Conservation (phyloP, 2,329 filamentous ascomycete species). For the Diaporthe batatas region DNA sequence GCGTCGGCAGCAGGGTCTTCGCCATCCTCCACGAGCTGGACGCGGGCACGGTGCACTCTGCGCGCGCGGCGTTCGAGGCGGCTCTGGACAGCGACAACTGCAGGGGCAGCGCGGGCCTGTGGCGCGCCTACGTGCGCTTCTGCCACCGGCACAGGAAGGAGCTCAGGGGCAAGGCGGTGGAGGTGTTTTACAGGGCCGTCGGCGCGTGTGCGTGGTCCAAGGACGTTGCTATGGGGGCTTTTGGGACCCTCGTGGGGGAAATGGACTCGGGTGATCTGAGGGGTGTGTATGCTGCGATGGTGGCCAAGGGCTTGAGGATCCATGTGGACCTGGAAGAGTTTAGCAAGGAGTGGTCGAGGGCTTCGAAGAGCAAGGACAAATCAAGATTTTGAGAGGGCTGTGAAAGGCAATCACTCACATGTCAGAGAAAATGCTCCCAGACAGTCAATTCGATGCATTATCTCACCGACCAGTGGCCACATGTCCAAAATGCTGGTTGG, state of each 20-base stretch:
- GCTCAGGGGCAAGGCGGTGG: slow-evolving; percentile 57
- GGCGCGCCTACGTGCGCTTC: slow-evolving; percentile 65
- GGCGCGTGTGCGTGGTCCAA: slow-evolving; percentile 64
- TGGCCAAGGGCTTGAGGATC: slow-evolving; percentile 62
- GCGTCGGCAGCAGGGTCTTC: slow-evolving; percentile 61
- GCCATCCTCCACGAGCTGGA: slow-evolving; percentile 65
- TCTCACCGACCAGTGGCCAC: background rate
- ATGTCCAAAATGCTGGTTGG: background rate
- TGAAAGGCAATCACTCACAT: background rate
- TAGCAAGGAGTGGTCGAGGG: slow-evolving; percentile 52
- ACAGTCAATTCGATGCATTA: fast-evolving
- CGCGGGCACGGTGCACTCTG: slow-evolving; percentile 63
- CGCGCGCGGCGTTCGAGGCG: slow-evolving; percentile 65
- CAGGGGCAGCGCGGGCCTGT: slow-evolving; percentile 58
- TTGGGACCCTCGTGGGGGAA: slow-evolving; percentile 57
- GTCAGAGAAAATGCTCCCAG: too few species aligned
- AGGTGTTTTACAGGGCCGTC: slow-evolving; percentile 63
- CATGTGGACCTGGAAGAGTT: slow-evolving; percentile 67
- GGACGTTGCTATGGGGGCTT: slow-evolving; percentile 65
- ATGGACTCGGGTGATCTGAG: slow-evolving; percentile 64
- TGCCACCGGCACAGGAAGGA: slow-evolving; percentile 54
- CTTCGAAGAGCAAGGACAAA: background rate
- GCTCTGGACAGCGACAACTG: slow-evolving; percentile 59
- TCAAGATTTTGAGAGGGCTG: too few species aligned
- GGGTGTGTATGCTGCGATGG: slow-evolving; percentile 62